Percentiles rank a stretch among this genome's conserved stretches.
phyloP scores from a whole-genome alignment of 106 monocot genomes.

The Acanthochlamys bracteata region DNA sequence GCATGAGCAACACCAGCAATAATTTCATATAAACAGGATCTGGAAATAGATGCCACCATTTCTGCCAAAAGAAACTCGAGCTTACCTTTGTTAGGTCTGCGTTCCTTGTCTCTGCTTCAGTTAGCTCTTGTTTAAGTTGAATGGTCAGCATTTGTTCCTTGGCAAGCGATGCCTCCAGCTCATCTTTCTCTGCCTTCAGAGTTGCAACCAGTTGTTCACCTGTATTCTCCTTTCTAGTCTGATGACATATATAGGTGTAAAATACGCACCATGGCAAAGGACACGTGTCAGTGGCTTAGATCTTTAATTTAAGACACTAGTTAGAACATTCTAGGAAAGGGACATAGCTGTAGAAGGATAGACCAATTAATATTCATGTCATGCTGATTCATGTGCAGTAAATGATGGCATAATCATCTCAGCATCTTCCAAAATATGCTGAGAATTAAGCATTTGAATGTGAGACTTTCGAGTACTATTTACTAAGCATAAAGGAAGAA shows the following conservation, averaged over 20 bases:
- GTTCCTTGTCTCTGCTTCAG: constrained; percentile 60
- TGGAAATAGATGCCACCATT: neutral
- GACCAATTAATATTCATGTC: too few relatives aligned
- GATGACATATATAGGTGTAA: constrained; percentile 1
- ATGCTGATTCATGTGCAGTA: too few relatives aligned
- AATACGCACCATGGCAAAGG: neutral
- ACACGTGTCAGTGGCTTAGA: neutral
- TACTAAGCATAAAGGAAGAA: too few relatives aligned
- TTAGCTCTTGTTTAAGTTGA: constrained; percentile 60
- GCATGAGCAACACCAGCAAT: neutral
- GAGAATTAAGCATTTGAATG: too few relatives aligned
- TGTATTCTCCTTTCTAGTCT: constrained; percentile 41
- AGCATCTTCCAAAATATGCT: too few relatives aligned
- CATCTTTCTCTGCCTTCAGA: constrained; percentile 70
- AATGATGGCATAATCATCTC: too few relatives aligned
- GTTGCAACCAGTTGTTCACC: constrained; percentile 23
- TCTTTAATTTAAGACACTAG: too few relatives aligned
- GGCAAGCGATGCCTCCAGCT: constrained; percentile 49
- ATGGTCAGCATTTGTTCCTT: constrained; percentile 53
- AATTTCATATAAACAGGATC: too few relatives aligned
- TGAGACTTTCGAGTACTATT: too few relatives aligned
- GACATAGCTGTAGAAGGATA: too few relatives aligned
- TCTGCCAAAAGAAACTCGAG: constrained; percentile 1
- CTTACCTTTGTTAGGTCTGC: constrained; percentile 63
- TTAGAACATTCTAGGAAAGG: too few relatives aligned